Evolutionary conservation across 192 early-diverging fungal species (phyloP).

Genomic region (Phlyctochytrium arcticum): DNA sequence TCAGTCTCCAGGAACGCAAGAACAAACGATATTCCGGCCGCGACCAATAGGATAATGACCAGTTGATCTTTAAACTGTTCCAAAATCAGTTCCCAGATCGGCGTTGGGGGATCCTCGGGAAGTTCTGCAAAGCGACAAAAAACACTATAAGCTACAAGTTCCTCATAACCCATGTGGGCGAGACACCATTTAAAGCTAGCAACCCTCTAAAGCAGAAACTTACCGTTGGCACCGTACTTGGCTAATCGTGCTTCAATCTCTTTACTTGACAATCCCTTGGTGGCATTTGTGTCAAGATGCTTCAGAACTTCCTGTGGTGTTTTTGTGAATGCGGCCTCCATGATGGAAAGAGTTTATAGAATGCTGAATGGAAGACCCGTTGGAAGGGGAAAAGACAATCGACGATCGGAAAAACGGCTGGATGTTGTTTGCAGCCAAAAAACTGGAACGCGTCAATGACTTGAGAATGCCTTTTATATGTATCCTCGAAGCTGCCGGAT

Average conservation of each 20-base stretch:
- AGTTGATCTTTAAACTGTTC: slow-evolving; percentile 99
- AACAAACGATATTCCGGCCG: slow-evolving; percentile 88
- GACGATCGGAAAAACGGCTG: no score
- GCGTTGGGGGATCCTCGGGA: slow-evolving; percentile 84
- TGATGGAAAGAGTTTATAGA: slow-evolving; percentile 17
- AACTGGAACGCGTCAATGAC: no score
- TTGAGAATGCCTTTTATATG: no score
- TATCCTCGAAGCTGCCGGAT: no score
- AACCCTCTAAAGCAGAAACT: neutral
- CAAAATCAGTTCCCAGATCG: slow-evolving; percentile 87
- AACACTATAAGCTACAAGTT: no score
- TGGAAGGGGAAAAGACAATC: no score
- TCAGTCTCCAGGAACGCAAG: slow-evolving; percentile 80
- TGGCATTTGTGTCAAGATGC: slow-evolving; percentile 60
- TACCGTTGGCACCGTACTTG: slow-evolving; percentile 79
- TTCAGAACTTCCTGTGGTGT: slow-evolving; percentile 62
- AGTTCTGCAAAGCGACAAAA: slow-evolving; percentile 54
- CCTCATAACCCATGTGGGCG: no score
- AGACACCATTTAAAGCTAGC: no score
- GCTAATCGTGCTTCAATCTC: slow-evolving; percentile 61
- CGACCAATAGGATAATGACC: slow-evolving; percentile 88
- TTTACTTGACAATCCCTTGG: slow-evolving; percentile 59
- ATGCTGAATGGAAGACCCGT: no score
- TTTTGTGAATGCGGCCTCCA: slow-evolving; percentile 66
- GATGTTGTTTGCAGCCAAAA: no score